Percentiles rank a stretch among this genome's conserved stretches.
Evolutionary conservation across 192 early-diverging fungal genomes (phyloP).

Genomic region (Globomyces pollinis-pini): DNA sequence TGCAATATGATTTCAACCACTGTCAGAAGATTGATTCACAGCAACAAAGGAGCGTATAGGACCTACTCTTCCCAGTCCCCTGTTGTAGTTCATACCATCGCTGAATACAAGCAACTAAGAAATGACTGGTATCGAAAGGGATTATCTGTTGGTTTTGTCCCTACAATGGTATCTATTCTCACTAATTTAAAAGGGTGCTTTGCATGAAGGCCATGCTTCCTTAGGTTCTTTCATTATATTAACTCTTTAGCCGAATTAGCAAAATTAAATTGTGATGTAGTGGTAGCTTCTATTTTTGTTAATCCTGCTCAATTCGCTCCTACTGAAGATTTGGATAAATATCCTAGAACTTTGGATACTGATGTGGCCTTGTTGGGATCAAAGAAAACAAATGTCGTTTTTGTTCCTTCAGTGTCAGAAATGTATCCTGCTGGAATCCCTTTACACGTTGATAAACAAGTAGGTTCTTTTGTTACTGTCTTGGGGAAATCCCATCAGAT

Average conservation of each 20-base stretch:
- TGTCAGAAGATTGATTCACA: too few relatives aligned
- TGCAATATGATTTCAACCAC: too few relatives aligned
- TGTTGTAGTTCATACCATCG: conserved; percentile 70
- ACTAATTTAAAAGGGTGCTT: conserved; percentile 53
- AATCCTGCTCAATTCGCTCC: conserved; percentile 99
- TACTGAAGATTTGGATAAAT: conserved; percentile 81
- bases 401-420: conserved; percentile 55
- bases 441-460: conserved; percentile 67
- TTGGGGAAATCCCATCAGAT: conserved; percentile 82
- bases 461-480: conserved; percentile 88
- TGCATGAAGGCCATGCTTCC: conserved; percentile 88
- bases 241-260: conserved; percentile 59
- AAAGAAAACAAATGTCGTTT: conserved; percentile 33
- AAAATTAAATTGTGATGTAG: conserved; percentile 50
- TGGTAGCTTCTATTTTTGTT: conserved; percentile 88
- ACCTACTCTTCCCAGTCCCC: too few relatives aligned
- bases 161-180: conserved; percentile 72
- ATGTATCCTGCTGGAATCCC: conserved; percentile 94
- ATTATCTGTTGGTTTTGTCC: conserved; percentile 77
- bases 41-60: too few relatives aligned
- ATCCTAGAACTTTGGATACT: conserved; percentile 75
- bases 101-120: conserved; percentile 51
- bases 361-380: conserved; percentile 62
- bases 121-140: conserved; percentile 53
- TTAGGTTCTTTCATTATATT: too few relatives aligned